Evolutionary conservation across 345 rosid genomes (phyloP).

Genomic region (Hirschfeldia incana): DNA sequence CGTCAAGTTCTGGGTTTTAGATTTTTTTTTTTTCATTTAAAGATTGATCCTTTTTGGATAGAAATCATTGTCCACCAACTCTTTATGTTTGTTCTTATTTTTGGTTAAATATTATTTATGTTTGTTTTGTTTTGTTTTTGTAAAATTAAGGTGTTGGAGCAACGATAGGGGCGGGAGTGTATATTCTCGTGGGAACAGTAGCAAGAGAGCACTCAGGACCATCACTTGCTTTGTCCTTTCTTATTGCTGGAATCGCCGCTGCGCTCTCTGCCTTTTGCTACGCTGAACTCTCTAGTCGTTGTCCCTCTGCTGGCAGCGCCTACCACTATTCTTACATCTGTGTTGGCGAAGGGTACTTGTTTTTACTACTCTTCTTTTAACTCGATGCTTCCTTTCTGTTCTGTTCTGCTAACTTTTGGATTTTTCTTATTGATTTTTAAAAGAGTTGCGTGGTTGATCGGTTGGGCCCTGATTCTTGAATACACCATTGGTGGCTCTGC

Average conservation of each 20-base stretch:
- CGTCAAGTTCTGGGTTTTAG: neutral
- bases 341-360: conserved; percentile 82
- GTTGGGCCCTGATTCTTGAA: conserved; percentile 93
- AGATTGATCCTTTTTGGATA: neutral
- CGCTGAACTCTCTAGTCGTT: conserved; percentile 93
- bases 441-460: conserved; percentile 94
- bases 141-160: conserved; percentile 78
- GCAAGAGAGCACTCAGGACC: conserved; percentile 99
- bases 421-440: conserved; percentile 6
- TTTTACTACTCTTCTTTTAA: neutral
- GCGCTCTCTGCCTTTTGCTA: conserved; percentile 96
- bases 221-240: conserved; percentile 80
- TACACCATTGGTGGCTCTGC: conserved; percentile 96
- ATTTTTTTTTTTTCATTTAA: neutral
- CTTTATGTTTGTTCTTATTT: neutral
- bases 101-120: no score
- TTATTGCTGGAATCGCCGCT: conserved; percentile 95
- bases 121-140: neutral
- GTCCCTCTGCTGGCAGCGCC: conserved; percentile 99
- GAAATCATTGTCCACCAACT: neutral
- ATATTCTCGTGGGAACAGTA: conserved; percentile 95
- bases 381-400: neutral
- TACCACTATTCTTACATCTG: conserved; percentile 97
- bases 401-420: neutral
- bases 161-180: conserved; percentile 98